Evolutionary conservation across 2,329 filamentous ascomycete genomes (phyloP), one percentile per base, ranked within the genome.

Genomic region (Hymenoscyphus scutula): DNA sequence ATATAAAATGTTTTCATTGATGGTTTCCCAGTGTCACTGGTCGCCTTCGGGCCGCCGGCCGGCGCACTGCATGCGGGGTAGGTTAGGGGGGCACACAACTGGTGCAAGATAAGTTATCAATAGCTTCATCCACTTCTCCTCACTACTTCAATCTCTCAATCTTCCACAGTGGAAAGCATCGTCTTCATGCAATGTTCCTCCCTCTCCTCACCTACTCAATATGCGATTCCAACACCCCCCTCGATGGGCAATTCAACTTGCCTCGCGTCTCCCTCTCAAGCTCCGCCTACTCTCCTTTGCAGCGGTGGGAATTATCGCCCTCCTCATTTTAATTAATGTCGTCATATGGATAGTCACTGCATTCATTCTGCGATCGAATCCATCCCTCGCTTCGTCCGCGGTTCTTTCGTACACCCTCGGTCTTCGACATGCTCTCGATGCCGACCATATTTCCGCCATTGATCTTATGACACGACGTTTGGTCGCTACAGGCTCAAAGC

Each of bases 381-480:
- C 84, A 0, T 78, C 81, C 0, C 83, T 97, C 65, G 85, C 93
- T 57, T 90, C 90, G 1, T 89, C 92, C 2, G 91, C 92, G 1
- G 87, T 93, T 1, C 84, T 98, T 0, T 88, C 93, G 29, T 98
- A 96, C 76, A 91, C 91, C 0, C 84, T 98, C 11, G 94, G 94
- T 2, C 83, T 98, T 13, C 89, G 94, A 51, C 94, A 98, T 80
- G 94, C 94, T n/a, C 85, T 98, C 53, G 95, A 98, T 73, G 95
- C 94, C n/a, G 94, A 98, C 76, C 95, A 98, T 73, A 91, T 91
- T 67, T 70, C 63, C 70, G 94, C 93, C 66, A 99, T 98, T 71
- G 94, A 98, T 76, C 84, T 98, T 41, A 96, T 96, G 88, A 98
- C 95, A 0, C 84, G 95, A 2, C 87, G 94, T 6, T 84, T 98